Base-by-base conservation (phyloP, 495 filamentous ascomycete species). In the Penicillium pulvis region DNA sequence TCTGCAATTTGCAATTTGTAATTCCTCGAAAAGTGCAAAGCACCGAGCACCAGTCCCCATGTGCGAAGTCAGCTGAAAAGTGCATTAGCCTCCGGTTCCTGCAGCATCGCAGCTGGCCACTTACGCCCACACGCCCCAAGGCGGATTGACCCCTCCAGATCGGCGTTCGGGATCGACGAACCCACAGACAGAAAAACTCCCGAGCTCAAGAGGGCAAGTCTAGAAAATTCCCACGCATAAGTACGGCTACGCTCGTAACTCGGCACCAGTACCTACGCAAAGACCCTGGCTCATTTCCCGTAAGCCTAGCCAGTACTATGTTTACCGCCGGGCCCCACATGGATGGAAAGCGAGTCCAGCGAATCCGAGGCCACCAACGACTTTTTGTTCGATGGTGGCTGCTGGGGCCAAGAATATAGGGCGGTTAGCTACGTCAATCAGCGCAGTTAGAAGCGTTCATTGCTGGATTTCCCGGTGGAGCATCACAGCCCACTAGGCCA, bases 61-160 rank as follows among this genome's bases (percentile, higher is more conserved):
- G 8, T 36, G 54, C 57, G 45, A 28, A 54, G 56, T 61, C 62
- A 68, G 67, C 67, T 70, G 67, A 70, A 10, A 54, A 41, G 53
- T 64, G 65, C 67, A 70, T 68, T 70, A 68, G 65, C 57, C 56
- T 61, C 56, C 65, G 36, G 67, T 70, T 68, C 67, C 67, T 70
- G 67, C 67, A 67, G 61, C 60, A 44, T 46, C 42, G 41, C 19
- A 43, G 44, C 57, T 47, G 56, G 31, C 66, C 66, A 69, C 49
- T 41, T 47, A 55, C 28, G 51, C 54, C 53, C 62, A 49, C 35
- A 59, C 48, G 19, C 43, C 11, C 56, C 46, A 35, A 56, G 23
- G 30, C 24, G 35, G 43, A 19, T 51, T 30, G 30, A 42, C 56
- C 50, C 56, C 63, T 66, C 57, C 58, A 58, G 59, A 65, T 57